Evolutionary conservation across 768 basidiomycete genomes (phyloP).

Genomic region (Lactarius deliciosus): DNA sequence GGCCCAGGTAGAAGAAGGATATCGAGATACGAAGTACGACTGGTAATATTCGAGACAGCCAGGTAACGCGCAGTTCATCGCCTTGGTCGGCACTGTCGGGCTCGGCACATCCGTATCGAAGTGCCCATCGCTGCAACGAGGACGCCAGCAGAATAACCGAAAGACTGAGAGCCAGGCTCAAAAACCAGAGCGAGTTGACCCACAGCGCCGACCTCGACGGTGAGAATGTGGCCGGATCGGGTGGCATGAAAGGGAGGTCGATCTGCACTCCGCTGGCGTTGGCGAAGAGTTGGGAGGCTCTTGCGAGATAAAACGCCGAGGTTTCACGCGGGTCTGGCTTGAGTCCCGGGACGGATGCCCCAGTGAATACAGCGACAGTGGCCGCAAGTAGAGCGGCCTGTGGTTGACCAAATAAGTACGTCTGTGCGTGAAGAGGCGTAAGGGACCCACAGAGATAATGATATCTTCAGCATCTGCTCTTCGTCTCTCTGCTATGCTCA

Average conservation of each 20-base stretch:
- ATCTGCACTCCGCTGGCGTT: not conserved
- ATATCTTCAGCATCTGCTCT: conserved; percentile 14
- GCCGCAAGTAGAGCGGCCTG: conserved; percentile 20
- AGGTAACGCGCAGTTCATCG: conserved; percentile 3
- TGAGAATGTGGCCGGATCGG: conserved; percentile 7
- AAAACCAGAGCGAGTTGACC: conserved; percentile 21
- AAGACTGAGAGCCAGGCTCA: conserved; percentile 21
- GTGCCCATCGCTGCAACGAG: conserved; percentile 10
- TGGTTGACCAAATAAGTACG: not conserved
- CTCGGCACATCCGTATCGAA: not conserved
- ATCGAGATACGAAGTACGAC: conserved; percentile 12
- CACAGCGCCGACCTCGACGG: conserved; percentile 4
- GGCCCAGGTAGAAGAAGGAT: conserved; percentile 25
- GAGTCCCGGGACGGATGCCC: conserved; percentile 15
- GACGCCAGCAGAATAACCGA: conserved; percentile 15
- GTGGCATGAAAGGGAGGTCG: not conserved
- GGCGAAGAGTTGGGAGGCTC: conserved; percentile 8
- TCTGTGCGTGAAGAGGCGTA: not conserved
- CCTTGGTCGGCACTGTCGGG: conserved; percentile 2
- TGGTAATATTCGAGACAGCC: conserved; percentile 9
- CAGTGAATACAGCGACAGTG: conserved; percentile 17
- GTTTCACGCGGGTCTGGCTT: conserved; percentile 18
- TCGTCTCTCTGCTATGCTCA: not conserved
- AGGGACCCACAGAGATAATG: conserved; percentile 12
- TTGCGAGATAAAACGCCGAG: conserved; percentile 19